These are phyloP conservation scores for Effrenium voratum DNA, from an alignment of 73 alveolate species.

Conservation along the genomic window DNA sequence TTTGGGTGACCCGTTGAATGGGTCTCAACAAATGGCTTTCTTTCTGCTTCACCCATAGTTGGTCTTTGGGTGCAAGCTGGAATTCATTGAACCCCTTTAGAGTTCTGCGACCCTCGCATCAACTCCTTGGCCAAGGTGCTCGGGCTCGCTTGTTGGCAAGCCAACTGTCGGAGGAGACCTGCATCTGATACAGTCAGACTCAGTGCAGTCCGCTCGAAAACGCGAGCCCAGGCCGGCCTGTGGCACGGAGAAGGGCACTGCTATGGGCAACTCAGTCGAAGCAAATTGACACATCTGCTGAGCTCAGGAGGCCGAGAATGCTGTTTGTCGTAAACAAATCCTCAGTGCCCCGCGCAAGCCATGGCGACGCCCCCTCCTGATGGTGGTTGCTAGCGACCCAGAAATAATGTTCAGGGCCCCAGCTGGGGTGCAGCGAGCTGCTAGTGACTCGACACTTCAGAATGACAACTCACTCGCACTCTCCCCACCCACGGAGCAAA, in stretches of 20 bases:
- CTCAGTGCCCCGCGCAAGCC: constrained; percentile 28
- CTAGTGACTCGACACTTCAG: not conserved
- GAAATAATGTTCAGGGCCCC: no score
- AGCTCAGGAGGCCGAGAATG: no score
- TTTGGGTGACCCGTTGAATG: not conserved
- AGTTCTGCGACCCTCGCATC: no score
- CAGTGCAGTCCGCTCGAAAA: not conserved
- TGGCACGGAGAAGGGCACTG: constrained; percentile 87
- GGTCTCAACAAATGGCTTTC: not conserved
- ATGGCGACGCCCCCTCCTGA: constrained; percentile 32
- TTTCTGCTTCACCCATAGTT: not conserved
- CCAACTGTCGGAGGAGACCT: constrained; percentile 89
- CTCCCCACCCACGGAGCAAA: not conserved
- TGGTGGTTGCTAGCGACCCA: no score
- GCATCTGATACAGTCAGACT: no score
- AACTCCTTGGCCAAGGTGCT: no score
- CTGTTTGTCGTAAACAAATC: no score
- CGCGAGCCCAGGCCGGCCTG: not conserved
- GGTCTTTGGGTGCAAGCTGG: no score
- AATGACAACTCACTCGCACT: not conserved
- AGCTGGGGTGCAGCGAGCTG: not conserved
- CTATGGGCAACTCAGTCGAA: constrained; percentile 42
- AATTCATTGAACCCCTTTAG: no score
- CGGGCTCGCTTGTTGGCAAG: constrained; percentile 92
- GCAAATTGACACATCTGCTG: no score